These are phyloP conservation scores for Flaveria floridana DNA, from an alignment of 140 eudicot genomes.

Conservation along the genomic window DNA sequence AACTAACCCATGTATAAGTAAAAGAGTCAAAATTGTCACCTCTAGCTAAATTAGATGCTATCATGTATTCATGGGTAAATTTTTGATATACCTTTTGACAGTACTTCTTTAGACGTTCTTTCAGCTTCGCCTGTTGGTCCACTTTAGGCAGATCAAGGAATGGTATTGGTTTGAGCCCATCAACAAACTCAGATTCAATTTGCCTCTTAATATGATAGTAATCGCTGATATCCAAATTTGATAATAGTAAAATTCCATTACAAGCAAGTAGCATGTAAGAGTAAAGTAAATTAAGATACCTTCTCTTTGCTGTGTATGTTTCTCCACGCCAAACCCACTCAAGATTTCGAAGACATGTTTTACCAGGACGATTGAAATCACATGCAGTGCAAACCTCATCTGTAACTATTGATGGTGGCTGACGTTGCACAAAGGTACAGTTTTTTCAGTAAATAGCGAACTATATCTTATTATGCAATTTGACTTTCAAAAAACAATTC, in stretches of 20 bases:
- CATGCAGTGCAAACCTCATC: constrained; percentile 99
- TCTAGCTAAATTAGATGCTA: constrained; percentile 12
- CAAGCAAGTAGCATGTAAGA: constrained; percentile 19
- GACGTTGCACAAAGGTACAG: constrained; percentile 30
- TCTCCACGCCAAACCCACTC: constrained; percentile 99
- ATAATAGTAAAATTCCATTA: constrained; percentile 4
- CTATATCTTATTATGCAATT: background rate
- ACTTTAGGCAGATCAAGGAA: constrained; percentile 87
- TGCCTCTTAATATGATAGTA: constrained; percentile 95
- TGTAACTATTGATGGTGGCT: constrained; percentile 98
- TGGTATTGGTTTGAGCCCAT: constrained; percentile 59
- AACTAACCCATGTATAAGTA: background rate
- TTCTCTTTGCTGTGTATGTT: constrained; percentile 95
- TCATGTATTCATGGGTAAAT: constrained; percentile 14
- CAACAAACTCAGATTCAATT: constrained; percentile 91
- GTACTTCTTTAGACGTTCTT: constrained; percentile 85
- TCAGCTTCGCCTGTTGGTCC: constrained; percentile 85
- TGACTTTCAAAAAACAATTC: background rate
- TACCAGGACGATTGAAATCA: constrained; percentile 98
- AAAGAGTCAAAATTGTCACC: background rate
- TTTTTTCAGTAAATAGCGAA: constrained; percentile 26
- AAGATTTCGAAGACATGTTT: constrained; percentile 87
- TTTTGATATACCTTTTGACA: constrained; percentile 77
- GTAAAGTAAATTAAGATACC: constrained; percentile 44
- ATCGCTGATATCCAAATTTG: constrained; percentile 53